Base-by-base conservation (phyloP, 495 filamentous ascomycete genomes). In the Aspergillus carlsbadensis region DNA sequence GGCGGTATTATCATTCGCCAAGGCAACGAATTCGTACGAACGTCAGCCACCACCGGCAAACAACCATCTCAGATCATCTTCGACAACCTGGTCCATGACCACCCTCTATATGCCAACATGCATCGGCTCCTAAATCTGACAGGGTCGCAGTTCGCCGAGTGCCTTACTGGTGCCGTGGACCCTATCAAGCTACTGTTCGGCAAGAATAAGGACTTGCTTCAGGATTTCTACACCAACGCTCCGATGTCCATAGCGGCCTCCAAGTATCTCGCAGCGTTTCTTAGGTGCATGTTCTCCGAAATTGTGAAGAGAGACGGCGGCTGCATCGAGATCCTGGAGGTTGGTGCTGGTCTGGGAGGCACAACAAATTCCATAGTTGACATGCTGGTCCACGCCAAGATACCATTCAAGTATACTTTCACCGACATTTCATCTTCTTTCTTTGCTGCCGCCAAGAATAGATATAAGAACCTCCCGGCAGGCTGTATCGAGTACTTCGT, bases 301-400 rank as follows among this genome's bases (percentile, higher is more conserved):
- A 29, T 29, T 29, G 26, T 29, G 26, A 29, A 29, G 26, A 29
- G 26, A 29, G 26, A 29, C 26, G 26, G 26, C 26, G 26, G 26
- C 26, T 29, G 26, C 26, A 29, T 73, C 2, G 69, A 68, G 6
- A 73, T 76, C 3, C 65, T 79, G 0, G 76, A 79, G 47, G 56
- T 79, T 45, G 76, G 75, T 15, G 75, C 72, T 0, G 74, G 74
- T 7, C 75, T 69, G 6, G 74, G 74, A 43, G 74, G 74, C 3
- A 75, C 74, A 0, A 78, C 74, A 2, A 57, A 54, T 18, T 42
- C 41, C 34, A 55, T 78, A 2, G 63, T 68, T 22, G 61, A 68
- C 0, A 40, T 66, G 6, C 55, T 81, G 6, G 65, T 65, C 3
- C 46, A 52, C 1, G 51, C 70, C 6, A 56, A 62, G 14, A 48